Evolutionary conservation across 805 yeast species (phyloP).

Genomic region (Candida tallmaniae): DNA sequence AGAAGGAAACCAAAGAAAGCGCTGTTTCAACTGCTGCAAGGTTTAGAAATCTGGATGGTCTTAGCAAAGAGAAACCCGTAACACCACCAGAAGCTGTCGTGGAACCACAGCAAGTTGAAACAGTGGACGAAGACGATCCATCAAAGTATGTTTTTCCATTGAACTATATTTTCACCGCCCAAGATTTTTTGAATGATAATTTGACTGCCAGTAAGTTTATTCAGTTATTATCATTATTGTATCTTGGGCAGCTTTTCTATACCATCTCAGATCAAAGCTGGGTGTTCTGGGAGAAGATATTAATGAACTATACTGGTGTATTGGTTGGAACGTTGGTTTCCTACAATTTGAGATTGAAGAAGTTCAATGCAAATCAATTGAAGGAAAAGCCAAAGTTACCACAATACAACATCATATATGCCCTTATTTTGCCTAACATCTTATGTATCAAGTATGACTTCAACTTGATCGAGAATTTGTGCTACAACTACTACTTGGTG

Average conservation of each 20-base stretch:
- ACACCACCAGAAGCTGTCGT: not conserved
- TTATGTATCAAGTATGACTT: conserved; percentile 13
- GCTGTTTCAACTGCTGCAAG: conserved; percentile 5
- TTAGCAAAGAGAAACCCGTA: not conserved
- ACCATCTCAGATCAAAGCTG: conserved; percentile 16
- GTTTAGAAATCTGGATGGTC: conserved; percentile 2
- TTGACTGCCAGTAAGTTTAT: conserved; percentile 26
- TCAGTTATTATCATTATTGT: conserved; percentile 27
- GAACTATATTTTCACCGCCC: conserved; percentile 25
- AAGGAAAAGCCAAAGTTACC: conserved; percentile 24
- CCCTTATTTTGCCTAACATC: conserved; percentile 31
- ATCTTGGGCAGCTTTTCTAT: conserved; percentile 27
- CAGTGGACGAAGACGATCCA: conserved; percentile 12
- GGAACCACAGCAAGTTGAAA: not conserved
- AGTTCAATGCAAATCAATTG: conserved; percentile 10
- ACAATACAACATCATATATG: conserved; percentile 33
- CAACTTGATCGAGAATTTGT: conserved; percentile 20
- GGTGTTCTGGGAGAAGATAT: conserved; percentile 18
- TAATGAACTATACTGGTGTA: conserved; percentile 33
- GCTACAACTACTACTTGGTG: conserved; percentile 31
- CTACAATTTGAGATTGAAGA: conserved; percentile 17
- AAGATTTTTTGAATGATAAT: conserved; percentile 35
- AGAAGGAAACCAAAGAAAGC: conserved; percentile 1
- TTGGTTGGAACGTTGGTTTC: conserved; percentile 24
- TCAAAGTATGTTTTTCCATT: conserved; percentile 17